Evolutionary conservation across 768 basidiomycete genomes (phyloP), one percentile per base, ranked within the genome.

Genomic region (Leccinum subgranulosum): DNA sequence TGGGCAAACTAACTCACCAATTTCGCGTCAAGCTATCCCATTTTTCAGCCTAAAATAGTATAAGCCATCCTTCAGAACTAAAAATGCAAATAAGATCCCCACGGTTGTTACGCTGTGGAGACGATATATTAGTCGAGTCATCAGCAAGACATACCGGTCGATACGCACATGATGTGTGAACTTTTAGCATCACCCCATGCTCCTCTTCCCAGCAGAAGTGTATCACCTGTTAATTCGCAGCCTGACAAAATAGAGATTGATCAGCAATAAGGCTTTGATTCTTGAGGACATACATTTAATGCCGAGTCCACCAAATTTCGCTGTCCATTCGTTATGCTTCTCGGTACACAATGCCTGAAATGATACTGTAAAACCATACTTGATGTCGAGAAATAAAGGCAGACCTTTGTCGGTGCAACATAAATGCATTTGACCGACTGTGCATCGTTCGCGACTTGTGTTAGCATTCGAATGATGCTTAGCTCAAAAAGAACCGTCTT

Each of bases 401-500:
- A 41, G 46, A 88, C 93, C 79, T 95, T 96, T 2, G 93, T 95
- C 0, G 94, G 95, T 1, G 94, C 91, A 64, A 99, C 85, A 67
- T 99, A 99, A 15, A 99, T 84, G 60, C 88, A 89, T 74, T 91
- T 92, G 3, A 71, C 64, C n/a, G 69, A 59, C 27, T 74, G 69
- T 15, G 58, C 60, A 11, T 61, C 67, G 28, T 70, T 69, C 51
- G 72, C 65, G 8, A 76, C 73, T 51, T 80, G 72, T 51, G 75
- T 75, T 29, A 93, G 72, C 77, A 92, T 81, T 31, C 84, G 84
- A 51, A 98, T 83, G 54, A 98, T 90, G 2, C 90, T 84, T 14
- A 99, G 76, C 68, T 99, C 97, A 64, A 98, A 99, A 28, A 98
- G 74, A 9, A 90, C 92, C 0, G 97, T 99, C 73, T 98, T 98